phyloP scores from a whole-genome alignment of 805 yeast species.

The Saturnispora besseyi region DNA sequence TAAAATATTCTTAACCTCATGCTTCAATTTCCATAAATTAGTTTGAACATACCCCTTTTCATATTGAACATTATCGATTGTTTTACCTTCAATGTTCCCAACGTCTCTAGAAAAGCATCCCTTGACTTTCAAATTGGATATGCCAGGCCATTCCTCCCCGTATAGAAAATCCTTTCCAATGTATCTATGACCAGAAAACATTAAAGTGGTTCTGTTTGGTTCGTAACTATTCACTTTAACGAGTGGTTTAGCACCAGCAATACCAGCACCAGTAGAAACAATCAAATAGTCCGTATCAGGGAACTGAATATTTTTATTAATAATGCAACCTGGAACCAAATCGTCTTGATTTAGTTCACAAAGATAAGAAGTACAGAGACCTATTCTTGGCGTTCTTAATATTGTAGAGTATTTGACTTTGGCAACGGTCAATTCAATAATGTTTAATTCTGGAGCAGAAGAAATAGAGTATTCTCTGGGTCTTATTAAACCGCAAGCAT shows the following conservation, averaged over 20 bases:
- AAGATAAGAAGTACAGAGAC: conserved; percentile 77
- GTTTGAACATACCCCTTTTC: conserved; percentile 68
- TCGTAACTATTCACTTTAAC: conserved; percentile 32
- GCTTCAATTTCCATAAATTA: conserved; percentile 43
- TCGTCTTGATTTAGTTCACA: conserved; percentile 41
- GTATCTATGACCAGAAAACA: conserved; percentile 72
- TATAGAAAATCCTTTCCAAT: conserved; percentile 62
- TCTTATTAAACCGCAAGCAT: conserved; percentile 65
- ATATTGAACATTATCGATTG: conserved; percentile 16
- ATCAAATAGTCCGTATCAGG: conserved; percentile 36
- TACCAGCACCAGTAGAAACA: conserved; percentile 92
- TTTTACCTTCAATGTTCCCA: conserved; percentile 30
- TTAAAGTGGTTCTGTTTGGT: conserved; percentile 28
- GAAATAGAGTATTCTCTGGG: conserved; percentile 87
- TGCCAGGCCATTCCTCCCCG: conserved; percentile 40
- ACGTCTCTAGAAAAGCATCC: conserved; percentile 39
- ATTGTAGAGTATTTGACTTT: conserved; percentile 82
- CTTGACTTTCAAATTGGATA: conserved; percentile 30
- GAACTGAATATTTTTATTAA: conserved; percentile 36
- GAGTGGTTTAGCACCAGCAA: conserved; percentile 83
- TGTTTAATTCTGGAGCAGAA: conserved; percentile 29
- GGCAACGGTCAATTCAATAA: conserved; percentile 67
- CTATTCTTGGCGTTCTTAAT: conserved; percentile 64
- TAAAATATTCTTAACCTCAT: conserved; percentile 43
- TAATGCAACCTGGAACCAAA: conserved; percentile 42